A percentile compares a stretch with the other conserved stretches of the same genome.
phyloP scores from a whole-genome alignment of 2,329 filamentous ascomycete genomes.

The Monosporascus sp. region DNA sequence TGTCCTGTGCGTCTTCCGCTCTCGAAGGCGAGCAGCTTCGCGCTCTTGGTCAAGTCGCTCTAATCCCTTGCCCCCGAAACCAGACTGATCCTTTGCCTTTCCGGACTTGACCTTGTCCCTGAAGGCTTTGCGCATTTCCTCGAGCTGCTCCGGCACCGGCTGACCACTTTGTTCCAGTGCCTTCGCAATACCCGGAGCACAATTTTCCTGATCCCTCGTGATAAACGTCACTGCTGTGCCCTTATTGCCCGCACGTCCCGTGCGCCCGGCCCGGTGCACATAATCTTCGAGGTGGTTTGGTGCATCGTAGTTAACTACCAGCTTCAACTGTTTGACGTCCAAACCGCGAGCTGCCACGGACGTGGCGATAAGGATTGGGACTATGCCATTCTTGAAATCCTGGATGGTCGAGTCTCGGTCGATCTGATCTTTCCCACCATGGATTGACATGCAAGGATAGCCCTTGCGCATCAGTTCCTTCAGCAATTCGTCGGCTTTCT shows the following conservation, averaged over 20 bases:
- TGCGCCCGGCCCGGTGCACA: conserved; percentile 89
- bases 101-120: conserved; percentile 88
- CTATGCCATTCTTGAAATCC: conserved; percentile 87
- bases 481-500: conserved; percentile 77
- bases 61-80: conserved; percentile 92
- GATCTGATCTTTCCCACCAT: conserved; percentile 89
- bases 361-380: conserved; percentile 88
- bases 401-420: conserved; percentile 89
- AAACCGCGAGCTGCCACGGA: conserved; percentile 92
- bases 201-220: conserved; percentile 86
- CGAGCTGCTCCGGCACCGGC: conserved; percentile 65
- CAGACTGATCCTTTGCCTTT: conserved; percentile 82
- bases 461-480: conserved; percentile 77
- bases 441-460: conserved; percentile 89
- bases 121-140: conserved; percentile 67
- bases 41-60: conserved; percentile 89
- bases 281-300: conserved; percentile 96
- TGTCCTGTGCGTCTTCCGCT: conserved; percentile 85
- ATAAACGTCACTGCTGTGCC: conserved; percentile 94
- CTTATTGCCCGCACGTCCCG: conserved; percentile 88
- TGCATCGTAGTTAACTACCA: conserved; percentile 93
- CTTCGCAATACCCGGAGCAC: conserved; percentile 81
- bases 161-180: conserved; percentile 90
- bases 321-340: conserved; percentile 91
- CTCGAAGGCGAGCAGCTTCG: conserved; percentile 77